Evolutionary conservation across 306 rosid genomes (phyloP), one percentile per base, ranked within the genome.

Genomic region (Rosa rugosa): DNA sequence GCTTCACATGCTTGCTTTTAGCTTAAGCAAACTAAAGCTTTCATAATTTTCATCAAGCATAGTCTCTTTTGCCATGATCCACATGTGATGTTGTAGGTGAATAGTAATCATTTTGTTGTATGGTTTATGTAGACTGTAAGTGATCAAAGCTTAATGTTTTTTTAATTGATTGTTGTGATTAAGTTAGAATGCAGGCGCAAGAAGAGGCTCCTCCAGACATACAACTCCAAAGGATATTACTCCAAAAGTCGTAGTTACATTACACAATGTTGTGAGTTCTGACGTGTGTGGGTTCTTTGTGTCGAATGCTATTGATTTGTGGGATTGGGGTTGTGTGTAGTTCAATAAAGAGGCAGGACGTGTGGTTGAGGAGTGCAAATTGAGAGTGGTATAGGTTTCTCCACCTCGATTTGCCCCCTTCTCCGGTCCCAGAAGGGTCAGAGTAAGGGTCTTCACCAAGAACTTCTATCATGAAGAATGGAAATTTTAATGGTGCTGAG

Each of bases 151-250:
- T 68, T 75, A 3, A 38, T 53, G 71, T 27, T 12, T 17, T 70
- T 73, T 69, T 41, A 6, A 77, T 75, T 78, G 50, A 23, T 78
- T 77, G 23, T 68, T 17, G 47, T 47, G 77, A 54, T 73, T 7
- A 41, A 94, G 98, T 94, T 66, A 94, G 96, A 60, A 94, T 94
- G 98, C 98, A 94, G 87, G 93, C 97, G 31, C 98, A 94, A 75
- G 92, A 94, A 76, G 98, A 94, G 80, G 85, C 85, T 79, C 96
- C 97, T 20, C 12, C 85, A n/a, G 98, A 94, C 69, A 83, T 54
- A 77, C 77, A 25, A 53, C 79, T 25, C 5, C 90, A 4, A 92
- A 87, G 87, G 98, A 92, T 56, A 83, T 94, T 62, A 90, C 84
- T 69, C 80, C 98, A 1, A 97, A 94, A 88, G 91, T 90, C 31